Evolutionary conservation across 1,284 basidiomycete species (phyloP), one percentile per base, ranked within the genome.

Genomic region (Microbotryum scabiosae): DNA sequence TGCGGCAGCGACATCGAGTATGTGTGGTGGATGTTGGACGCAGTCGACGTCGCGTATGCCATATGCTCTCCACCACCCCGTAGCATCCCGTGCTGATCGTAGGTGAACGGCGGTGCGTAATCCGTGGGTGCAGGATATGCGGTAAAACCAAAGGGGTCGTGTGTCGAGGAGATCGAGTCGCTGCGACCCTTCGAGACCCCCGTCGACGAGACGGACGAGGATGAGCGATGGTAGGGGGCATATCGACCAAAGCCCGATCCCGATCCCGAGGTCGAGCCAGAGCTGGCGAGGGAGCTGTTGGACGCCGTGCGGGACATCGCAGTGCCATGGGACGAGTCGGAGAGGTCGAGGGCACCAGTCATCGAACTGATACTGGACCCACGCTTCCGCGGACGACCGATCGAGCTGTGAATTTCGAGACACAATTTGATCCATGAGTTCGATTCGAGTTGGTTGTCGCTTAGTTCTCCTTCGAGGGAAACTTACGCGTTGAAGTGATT

Each of bases 401-500:
- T 60, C 28, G 59, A 54, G 4, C 62, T 64, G 56, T 2, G 9
- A 21, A 21, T 2, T 7, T 4, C 26, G 44, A 7, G 16, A 3
- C 16, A 25, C 36, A 21, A 25, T n/a, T 47, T 7, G 45, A 41
- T 32, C n/a, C 18, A 23, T 16, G 16, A 41, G 18, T 18, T 26
- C 18, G 16, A 52, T 21, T 20, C 21, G 28, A n/a, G 16, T 14
- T 16, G 26, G 16, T n/a, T 18, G 18, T 20, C 12, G 4, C n/a
- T 7, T 10, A 16, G 16, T 18, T 4, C 16, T 14, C 20, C 9
- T 10, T 5, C 14, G 23, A 21, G 23, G 5, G 1, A 2, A 4
- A 52, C 59, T 49, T 20, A 64, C 55, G 70, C 69, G 50, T 72
- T 72, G 66, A 64, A 73, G 51, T 70, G 65, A 46, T 73, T 73